These are phyloP conservation scores for Dunaliella primolecta DNA, from an alignment of 139 green algal genomes.

Conservation along the genomic window DNA sequence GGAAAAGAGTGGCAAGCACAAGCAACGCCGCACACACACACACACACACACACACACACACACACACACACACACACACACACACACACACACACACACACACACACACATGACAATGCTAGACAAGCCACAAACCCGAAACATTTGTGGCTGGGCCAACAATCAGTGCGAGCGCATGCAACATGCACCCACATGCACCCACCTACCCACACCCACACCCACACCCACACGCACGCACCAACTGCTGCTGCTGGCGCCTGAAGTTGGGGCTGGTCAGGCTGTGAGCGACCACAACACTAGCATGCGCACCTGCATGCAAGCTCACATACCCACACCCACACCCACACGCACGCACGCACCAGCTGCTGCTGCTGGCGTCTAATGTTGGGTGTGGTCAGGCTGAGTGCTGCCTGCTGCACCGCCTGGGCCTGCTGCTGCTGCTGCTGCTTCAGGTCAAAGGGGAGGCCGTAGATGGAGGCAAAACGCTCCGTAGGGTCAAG, in stretches of 20 bases:
- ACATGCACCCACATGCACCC: too few relatives aligned
- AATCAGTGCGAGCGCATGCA: too few relatives aligned
- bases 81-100: too few relatives aligned
- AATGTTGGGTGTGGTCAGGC: not conserved
- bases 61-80: too few relatives aligned
- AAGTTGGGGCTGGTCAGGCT: not conserved
- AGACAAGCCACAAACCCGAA: too few relatives aligned
- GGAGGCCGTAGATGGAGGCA: not conserved
- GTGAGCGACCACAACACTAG: not conserved
- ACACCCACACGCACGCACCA: not conserved
- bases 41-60: too few relatives aligned
- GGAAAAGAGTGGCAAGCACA: too few relatives aligned
- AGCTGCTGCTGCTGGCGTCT: not conserved
- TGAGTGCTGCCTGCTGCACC: not conserved
- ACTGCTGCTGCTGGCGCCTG: not conserved
- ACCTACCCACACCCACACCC: too few relatives aligned
- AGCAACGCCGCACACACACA: too few relatives aligned
- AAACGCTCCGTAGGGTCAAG: not conserved
- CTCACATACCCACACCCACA: too few relatives aligned
- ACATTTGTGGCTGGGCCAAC: too few relatives aligned
- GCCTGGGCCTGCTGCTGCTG: not conserved
- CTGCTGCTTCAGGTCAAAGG: not conserved
- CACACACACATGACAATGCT: too few relatives aligned
- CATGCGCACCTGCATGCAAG: not conserved
- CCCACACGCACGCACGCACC: not conserved